Evolutionary conservation across 306 rosid genomes (phyloP), one percentile per base, ranked within the genome.

Genomic region (Cucurbita pepo): DNA sequence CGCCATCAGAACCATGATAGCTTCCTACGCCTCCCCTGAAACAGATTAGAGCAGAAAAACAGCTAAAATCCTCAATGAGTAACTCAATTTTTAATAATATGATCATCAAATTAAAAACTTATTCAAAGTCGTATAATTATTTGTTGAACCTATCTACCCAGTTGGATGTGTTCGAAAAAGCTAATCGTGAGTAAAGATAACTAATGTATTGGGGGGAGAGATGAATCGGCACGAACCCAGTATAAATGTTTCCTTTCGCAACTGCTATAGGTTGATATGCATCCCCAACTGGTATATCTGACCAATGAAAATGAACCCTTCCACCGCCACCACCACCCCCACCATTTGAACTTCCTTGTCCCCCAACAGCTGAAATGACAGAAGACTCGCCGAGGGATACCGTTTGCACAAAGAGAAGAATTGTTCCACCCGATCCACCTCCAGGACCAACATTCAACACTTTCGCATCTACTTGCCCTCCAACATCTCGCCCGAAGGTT

Each of bases 251-350:
- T 79, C 97, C 98, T n/a, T 80, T 57, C 40, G 81, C 88, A 64
- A 80, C 87, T 11, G 98, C 96, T 71, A 90, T 79, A 47, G 96
- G 90, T 75, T 84, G 44, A 79, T 94, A 94, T 79, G 88, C 98
- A 86, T 94, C 98, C 66, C 96, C 98, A 72, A 82, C 83, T 37
- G 87, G 88, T 74, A 94, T 76, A 69, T 86, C 84, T 53, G 95
- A 82, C 98, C 98, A 94, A 74, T 94, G 97, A 79, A 94, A 94
- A 86, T 94, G 98, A 89, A 94, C 66, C 81, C 98, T 86, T 75
- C 98, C 98, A 19, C 98, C 98, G 12, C 98, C 98, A 0, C 98
- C 98, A 0, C 98, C 98, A 5, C 98, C 98, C 0, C 97, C 97
- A 8, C 96, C 97, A 7, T 81, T 61, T 41, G 87, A 87, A 87